Evolutionary conservation across 2,329 filamentous ascomycete genomes (phyloP), one percentile per base, ranked within the genome.

Genomic region (Aschersonia sp.): DNA sequence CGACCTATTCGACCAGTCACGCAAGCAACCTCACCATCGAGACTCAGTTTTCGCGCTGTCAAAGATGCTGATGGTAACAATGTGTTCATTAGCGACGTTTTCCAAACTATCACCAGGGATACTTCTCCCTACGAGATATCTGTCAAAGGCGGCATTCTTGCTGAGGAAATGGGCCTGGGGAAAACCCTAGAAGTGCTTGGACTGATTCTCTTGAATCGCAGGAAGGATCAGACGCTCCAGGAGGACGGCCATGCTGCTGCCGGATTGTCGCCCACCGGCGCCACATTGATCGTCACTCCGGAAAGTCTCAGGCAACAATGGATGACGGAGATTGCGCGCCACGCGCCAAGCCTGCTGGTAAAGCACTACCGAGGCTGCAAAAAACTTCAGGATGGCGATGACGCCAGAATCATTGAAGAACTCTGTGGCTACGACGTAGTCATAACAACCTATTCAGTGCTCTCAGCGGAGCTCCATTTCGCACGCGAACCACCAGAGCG

Each of bases 151-250:
- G 84, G 84, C 0, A 81, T 87, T 44, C 66, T 90, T 5, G 79
- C 83, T 0, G 85, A 90, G 57, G 85, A 90, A 61, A 90, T 90
- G 85, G 85, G 85, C 0, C 67, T 90, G 1, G 85, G 85, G 1
- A 90, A 90, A 61, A 90, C 85, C 0, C 69, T 89, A 4, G 86
- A 90, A 63, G 70, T 86, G 2, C 77, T 88, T 43, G 74, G 81
- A 4, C 67, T 90, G 9, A 76, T 88, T n/a, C 67, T 77, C 6
- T 66, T 83, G 30, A 78, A 90, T 57, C n/a, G 51, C 52, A 40
- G 54, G 55, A 40, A 39, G 5, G 45, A 49, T 6, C 7, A 46
- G 30, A 6, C 40, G 9, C 14, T 22, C 6, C 39, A 46, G 5
- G 14, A 50, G 61, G 12, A 59, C 58, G 6, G 41, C 46, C 64